These are phyloP conservation scores for Hyparrhenia diplandra DNA, from an alignment of 176 grass and related monocot species.

Conservation along the genomic window DNA sequence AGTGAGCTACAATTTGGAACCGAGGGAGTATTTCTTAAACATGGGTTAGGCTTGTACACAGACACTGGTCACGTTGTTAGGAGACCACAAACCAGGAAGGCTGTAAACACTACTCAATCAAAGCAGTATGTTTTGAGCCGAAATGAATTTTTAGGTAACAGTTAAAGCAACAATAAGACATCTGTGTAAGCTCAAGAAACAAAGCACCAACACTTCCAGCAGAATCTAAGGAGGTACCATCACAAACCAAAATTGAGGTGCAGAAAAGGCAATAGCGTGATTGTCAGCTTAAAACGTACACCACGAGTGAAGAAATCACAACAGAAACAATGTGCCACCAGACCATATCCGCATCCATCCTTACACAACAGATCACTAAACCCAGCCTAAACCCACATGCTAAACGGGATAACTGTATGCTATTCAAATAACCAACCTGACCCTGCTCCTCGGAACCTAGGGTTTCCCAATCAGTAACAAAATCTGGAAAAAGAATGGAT, in stretches of 20 bases:
- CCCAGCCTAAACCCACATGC: slow-evolving; percentile 3
- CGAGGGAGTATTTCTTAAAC: slow-evolving; percentile 18
- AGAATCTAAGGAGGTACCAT: not conserved
- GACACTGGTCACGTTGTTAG: not conserved
- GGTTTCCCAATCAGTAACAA: slow-evolving; percentile 13
- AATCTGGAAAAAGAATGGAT: slow-evolving; percentile 12
- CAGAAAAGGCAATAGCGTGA: not conserved
- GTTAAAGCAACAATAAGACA: not conserved
- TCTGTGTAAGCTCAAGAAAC: not conserved
- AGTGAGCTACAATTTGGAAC: too few relatives aligned
- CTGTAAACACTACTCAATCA: not conserved
- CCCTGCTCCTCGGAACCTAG: slow-evolving; percentile 2
- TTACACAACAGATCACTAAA: slow-evolving; percentile 16
- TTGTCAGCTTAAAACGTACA: slow-evolving; percentile 2
- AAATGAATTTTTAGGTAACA: not conserved
- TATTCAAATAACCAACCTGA: not conserved
- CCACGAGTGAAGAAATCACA: not conserved
- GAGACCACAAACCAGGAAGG: not conserved
- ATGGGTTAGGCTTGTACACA: not conserved
- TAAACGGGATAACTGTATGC: not conserved
- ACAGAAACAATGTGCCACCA: not conserved
- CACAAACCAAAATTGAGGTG: not conserved
- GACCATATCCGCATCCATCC: not conserved
- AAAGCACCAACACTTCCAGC: not conserved
- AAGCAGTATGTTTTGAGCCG: not conserved